Evolutionary conservation across 176 grass and related monocot species (phyloP), one percentile per base, ranked within the genome.

Genomic region (Aegilops umbellulata): DNA sequence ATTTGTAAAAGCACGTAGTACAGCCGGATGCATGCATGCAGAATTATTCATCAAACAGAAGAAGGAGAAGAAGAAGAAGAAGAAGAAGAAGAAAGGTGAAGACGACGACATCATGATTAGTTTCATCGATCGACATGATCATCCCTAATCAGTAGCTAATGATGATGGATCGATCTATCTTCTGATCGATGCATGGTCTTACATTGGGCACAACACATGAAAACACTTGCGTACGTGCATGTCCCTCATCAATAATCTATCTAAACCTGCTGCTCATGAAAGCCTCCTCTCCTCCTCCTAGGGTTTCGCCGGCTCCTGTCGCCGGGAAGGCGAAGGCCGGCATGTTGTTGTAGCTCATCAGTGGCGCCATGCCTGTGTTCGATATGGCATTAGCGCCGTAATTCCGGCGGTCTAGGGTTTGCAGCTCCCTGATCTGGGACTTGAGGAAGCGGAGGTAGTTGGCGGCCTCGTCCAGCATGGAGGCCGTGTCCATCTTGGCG

Each of bases 391-490:
- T 69, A 2, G 74, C 58, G 13, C 71, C 41, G 27, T 81, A 88
- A 20, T 90, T 80, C n/a, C 80, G 75, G 36, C 75, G 70, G 71
- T 90, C 94, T 83, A 94, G 75, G 80, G 86, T 94, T 94, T 97
- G 91, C 73, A 97, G 86, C 17, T 90, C 89, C 87, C 85, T 90
- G 51, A 97, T 76, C 85, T 93, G 92, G 4, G 89, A 84, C 85
- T 94, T 91, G 66, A 97, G 92, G 82, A 94, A 97, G 19, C 92
- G 92, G 17, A 97, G 89, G 92, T 97, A 97, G 75, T 86, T 97
- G 60, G 89, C 92, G 19, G 94, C 94, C 85, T 97, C 94, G 69
- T 97, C 94, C 25, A 97, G 94, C 94, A 97, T 97, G 46, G 94
- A 97, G 2, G 94, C 94, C 4, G 94, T 97, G 83, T 97, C 94